A percentile compares a stretch with the other conserved stretches of the same genome.
These are phyloP conservation scores for Sporothrix variecibatus DNA, from an alignment of 2,329 filamentous ascomycete genomes.

Conservation along the genomic window DNA sequence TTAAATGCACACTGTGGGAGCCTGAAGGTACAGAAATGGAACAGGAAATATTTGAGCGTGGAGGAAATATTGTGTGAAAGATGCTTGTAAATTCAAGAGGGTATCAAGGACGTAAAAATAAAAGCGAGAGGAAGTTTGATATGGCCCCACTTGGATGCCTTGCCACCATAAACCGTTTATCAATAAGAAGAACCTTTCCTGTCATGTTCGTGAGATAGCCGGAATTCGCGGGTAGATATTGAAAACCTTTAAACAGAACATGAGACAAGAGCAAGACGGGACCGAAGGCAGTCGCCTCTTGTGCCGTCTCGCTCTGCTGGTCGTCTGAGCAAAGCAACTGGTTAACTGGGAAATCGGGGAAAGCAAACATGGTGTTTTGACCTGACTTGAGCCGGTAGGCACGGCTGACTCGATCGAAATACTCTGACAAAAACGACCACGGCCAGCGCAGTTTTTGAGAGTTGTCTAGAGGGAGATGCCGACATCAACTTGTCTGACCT, in stretches of 20 bases:
- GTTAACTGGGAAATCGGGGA: background rate
- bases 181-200: background rate
- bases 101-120: background rate
- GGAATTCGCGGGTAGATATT: constrained; percentile 11
- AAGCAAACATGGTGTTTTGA: background rate
- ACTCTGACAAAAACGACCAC: too few relatives aligned
- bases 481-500: background rate
- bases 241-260: constrained; percentile 9
- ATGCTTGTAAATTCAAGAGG: background rate
- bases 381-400: background rate
- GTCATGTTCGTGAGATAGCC: background rate
- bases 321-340: background rate
- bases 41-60: background rate
- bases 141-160: background rate
- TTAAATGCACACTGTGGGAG: background rate
- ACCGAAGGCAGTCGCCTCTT: background rate
- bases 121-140: background rate
- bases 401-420: background rate
- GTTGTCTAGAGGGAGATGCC: background rate
- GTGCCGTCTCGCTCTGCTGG: background rate
- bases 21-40: background rate
- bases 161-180: background rate
- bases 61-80: background rate
- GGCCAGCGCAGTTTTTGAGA: background rate
- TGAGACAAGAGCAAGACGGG: constrained; percentile 13